Evolutionary conservation across 164 flowering plant genomes (phyloP).

Genomic region (Nymphaea thermarum): DNA sequence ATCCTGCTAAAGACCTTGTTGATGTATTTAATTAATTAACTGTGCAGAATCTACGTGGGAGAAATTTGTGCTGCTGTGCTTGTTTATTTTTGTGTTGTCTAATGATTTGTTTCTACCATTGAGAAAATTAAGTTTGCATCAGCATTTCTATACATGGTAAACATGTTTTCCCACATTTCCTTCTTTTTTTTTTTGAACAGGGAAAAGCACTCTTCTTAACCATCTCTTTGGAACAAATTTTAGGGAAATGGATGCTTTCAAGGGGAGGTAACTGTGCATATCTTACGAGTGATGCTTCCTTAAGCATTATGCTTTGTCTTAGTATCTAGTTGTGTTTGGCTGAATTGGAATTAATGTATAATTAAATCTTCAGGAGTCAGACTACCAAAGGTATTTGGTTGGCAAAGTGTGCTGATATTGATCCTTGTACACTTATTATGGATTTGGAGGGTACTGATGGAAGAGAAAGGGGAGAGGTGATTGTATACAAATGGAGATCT

Average conservation of each 20-base stretch:
- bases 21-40: too few relatives aligned
- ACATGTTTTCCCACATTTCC: too few relatives aligned
- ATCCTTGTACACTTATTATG: constrained; percentile 89
- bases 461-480: constrained; percentile 97
- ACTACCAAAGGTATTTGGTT: constrained; percentile 97
- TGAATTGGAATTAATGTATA: neutral
- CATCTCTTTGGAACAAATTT: constrained; percentile 78
- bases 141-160: too few relatives aligned
- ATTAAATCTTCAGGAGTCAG: constrained; percentile 50
- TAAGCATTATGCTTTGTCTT: neutral
- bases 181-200: constrained; percentile 21
- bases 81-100: too few relatives aligned
- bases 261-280: constrained; percentile 51
- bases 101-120: too few relatives aligned
- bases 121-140: too few relatives aligned
- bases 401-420: constrained; percentile 77
- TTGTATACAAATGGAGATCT: neutral
- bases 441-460: constrained; percentile 99
- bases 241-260: constrained; percentile 94
- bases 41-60: too few relatives aligned
- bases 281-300: neutral
- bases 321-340: neutral
- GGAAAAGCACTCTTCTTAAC: constrained; percentile 89
- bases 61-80: too few relatives aligned
- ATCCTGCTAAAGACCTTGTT: too few relatives aligned